phyloP scores from a whole-genome alignment of 2,329 filamentous ascomycete species.

The Colletotrichum melonis region DNA sequence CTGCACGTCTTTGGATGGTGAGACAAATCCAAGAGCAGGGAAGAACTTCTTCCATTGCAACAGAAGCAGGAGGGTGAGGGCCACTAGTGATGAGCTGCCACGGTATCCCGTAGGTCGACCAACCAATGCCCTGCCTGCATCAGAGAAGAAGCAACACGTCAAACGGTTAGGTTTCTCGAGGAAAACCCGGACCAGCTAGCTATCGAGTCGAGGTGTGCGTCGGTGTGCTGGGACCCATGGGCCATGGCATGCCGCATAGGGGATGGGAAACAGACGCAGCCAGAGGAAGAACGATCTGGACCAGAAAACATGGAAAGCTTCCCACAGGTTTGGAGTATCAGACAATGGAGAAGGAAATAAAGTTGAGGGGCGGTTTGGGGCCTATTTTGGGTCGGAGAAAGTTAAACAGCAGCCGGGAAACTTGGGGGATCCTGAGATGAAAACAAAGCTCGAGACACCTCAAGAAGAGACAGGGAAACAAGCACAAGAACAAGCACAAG shows the following conservation, averaged over 20 bases:
- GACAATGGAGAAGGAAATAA: neutral
- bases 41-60: constrained; percentile 17
- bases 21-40: constrained; percentile 11
- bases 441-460: neutral
- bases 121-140: neutral
- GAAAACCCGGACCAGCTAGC: neutral
- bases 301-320: neutral
- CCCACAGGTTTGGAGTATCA: neutral
- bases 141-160: neutral
- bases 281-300: neutral
- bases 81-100: too few species aligned
- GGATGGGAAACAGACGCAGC: neutral
- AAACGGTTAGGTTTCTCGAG: neutral
- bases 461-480: constrained; percentile 7
- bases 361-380: constrained; percentile 28
- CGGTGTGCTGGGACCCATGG: neutral
- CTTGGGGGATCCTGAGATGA: constrained; percentile 21
- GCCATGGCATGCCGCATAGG: neutral
- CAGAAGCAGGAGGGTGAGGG: neutral
- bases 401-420: constrained; percentile 3
- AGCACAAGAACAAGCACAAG: neutral
- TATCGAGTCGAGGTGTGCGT: neutral
- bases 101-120: too few species aligned
- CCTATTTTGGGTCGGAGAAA: constrained; percentile 8
- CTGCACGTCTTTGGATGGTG: constrained; percentile 7